These are phyloP conservation scores for Monosporascus sp. DNA, from an alignment of 2,329 filamentous ascomycete genomes.

Conservation along the genomic window DNA sequence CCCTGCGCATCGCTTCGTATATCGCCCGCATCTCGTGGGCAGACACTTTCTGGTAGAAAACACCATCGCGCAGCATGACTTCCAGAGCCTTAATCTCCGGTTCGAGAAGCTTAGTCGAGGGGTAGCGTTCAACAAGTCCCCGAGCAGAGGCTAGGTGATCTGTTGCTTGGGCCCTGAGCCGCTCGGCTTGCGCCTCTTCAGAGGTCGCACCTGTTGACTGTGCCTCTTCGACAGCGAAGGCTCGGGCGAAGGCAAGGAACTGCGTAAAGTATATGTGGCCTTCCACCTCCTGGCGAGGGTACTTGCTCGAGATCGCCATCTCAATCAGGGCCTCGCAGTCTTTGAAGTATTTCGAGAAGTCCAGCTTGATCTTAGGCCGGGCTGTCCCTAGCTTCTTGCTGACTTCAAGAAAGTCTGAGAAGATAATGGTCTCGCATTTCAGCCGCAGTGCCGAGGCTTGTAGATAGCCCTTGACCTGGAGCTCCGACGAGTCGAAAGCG, in stretches of 20 bases:
- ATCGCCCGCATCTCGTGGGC: conserved; percentile 46
- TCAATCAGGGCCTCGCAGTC: conserved; percentile 37
- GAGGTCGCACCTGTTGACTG: neutral
- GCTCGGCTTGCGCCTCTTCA: neutral
- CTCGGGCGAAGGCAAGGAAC: conserved; percentile 38
- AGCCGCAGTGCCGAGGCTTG: conserved; percentile 39
- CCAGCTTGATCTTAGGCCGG: conserved; percentile 13
- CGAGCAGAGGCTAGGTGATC: conserved; percentile 10
- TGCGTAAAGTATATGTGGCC: conserved; percentile 45
- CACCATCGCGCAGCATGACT: conserved; percentile 37
- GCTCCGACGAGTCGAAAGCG: conserved; percentile 27
- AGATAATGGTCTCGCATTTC: conserved; percentile 41
- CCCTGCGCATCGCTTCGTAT: conserved; percentile 43
- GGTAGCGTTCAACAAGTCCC: conserved; percentile 6
- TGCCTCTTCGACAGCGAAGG: conserved; percentile 3
- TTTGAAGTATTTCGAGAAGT: conserved; percentile 25
- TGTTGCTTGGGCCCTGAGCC: conserved; percentile 7
- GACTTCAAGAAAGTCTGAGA: conserved; percentile 33
- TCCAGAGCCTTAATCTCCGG: conserved; percentile 40
- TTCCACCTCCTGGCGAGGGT: conserved; percentile 41
- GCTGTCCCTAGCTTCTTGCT: conserved; percentile 3
- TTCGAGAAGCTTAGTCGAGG: conserved; percentile 29
- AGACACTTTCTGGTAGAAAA: conserved; percentile 44
- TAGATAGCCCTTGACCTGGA: conserved; percentile 32
- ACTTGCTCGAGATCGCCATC: conserved; percentile 27